phyloP scores from a whole-genome alignment of 2,329 filamentous ascomycete species.

The Cladophialophora carrionii region DNA sequence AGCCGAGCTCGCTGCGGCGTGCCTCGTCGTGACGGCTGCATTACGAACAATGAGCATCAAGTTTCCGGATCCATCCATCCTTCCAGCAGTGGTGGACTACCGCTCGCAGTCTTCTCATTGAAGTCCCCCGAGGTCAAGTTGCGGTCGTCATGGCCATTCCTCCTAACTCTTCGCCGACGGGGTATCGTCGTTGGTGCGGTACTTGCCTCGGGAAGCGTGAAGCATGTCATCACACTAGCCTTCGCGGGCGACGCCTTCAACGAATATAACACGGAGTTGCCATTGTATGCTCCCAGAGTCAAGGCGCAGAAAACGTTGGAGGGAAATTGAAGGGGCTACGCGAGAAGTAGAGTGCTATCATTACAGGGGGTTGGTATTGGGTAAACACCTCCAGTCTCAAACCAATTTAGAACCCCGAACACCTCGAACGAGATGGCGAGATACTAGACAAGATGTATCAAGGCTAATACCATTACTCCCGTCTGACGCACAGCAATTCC shows the following conservation, averaged over 20 bases:
- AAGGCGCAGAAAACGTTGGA: slow-evolving; percentile 25
- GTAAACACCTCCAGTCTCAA: slow-evolving; percentile 3
- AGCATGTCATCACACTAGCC: slow-evolving; percentile 27
- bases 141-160: slow-evolving; percentile 38
- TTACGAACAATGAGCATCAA: slow-evolving; percentile 30
- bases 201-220: slow-evolving; percentile 19
- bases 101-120: slow-evolving; percentile 35
- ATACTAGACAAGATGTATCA: background rate
- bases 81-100: slow-evolving; percentile 39
- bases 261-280: slow-evolving; percentile 19
- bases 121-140: slow-evolving; percentile 41
- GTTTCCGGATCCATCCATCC: slow-evolving; percentile 35
- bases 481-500: slow-evolving; percentile 15
- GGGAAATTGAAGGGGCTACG: slow-evolving; percentile 16
- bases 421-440: background rate
- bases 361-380: slow-evolving; percentile 28
- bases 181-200: slow-evolving; percentile 17
- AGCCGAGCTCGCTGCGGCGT: slow-evolving; percentile 26
- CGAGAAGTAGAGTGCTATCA: slow-evolving; percentile 22
- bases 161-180: slow-evolving; percentile 17
- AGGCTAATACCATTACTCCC: background rate
- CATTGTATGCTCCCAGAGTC: slow-evolving; percentile 24
- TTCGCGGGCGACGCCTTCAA: slow-evolving; percentile 26
- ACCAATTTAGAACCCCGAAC: background rate
- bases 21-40: slow-evolving; percentile 39